Evolutionary conservation across 2,329 filamentous ascomycete species (phyloP).

Genomic region (Cladobotryum mycophilum): DNA sequence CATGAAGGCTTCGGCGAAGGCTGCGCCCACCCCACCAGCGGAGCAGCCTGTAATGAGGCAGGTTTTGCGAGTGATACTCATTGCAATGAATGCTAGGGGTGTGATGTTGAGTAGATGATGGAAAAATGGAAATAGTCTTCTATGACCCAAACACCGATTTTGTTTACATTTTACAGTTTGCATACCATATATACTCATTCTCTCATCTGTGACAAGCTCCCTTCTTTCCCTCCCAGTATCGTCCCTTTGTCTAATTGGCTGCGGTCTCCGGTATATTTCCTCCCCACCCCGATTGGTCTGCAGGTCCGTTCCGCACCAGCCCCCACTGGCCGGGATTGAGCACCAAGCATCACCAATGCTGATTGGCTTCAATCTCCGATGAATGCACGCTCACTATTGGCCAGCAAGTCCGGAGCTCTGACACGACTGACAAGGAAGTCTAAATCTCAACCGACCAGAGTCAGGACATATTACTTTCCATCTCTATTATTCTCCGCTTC

Average conservation of each 20-base stretch:
- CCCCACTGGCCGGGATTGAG: too few relatives aligned
- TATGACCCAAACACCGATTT: too few relatives aligned
- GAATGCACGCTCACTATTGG: neutral
- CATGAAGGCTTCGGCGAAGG: conserved; percentile 25
- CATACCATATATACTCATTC: too few relatives aligned
- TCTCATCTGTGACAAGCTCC: too few relatives aligned
- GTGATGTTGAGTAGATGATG: neutral
- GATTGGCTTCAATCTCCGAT: conserved; percentile 6
- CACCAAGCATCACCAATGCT: neutral
- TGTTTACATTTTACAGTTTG: too few relatives aligned
- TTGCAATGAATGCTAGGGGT: neutral
- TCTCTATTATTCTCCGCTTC: too few relatives aligned
- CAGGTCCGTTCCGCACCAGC: too few relatives aligned
- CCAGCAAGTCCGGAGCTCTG: neutral
- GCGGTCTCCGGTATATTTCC: too few relatives aligned
- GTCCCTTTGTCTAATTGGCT: neutral
- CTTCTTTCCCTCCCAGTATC: too few relatives aligned
- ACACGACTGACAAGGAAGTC: neutral
- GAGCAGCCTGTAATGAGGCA: conserved; percentile 32
- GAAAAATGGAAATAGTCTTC: neutral
- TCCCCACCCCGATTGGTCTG: too few relatives aligned
- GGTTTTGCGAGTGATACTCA: conserved; percentile 13
- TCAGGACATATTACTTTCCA: neutral
- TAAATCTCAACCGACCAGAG: neutral
- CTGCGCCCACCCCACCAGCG: conserved; percentile 25